Conservation (phyloP, 805 yeast genomes). For the Vanderwaltozyma yarrowii region DNA sequence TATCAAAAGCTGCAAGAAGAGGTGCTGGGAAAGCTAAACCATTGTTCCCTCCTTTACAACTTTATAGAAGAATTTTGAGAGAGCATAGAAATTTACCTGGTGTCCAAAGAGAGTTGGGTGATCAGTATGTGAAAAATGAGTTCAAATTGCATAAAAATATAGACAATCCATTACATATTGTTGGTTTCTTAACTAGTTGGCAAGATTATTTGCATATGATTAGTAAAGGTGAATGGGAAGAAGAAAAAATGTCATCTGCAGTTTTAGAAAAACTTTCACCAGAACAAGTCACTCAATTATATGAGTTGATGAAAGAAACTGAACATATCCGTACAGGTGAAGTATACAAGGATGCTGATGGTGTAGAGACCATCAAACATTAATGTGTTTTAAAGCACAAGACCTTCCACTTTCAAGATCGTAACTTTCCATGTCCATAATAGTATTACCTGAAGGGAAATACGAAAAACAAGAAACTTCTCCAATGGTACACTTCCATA, state of each 20-base stretch:
- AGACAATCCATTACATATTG: conserved; percentile 87
- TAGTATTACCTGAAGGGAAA: too few species aligned
- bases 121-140: conserved; percentile 80
- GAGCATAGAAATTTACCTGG: conserved; percentile 65
- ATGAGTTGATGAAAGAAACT: conserved; percentile 72
- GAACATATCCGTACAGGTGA: conserved; percentile 5
- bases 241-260: conserved; percentile 47
- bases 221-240: conserved; percentile 53
- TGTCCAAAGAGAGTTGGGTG: conserved; percentile 72
- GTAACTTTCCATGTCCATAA: background rate
- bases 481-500: too few species aligned
- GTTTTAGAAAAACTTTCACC: conserved; percentile 78
- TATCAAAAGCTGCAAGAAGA: conserved; percentile 7
- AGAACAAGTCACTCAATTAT: conserved; percentile 77
- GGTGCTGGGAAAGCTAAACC: conserved; percentile 23
- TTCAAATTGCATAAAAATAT: conserved; percentile 72
- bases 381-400: too few species aligned
- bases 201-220: conserved; percentile 66
- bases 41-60: conserved; percentile 68
- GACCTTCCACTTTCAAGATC: too few species aligned
- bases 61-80: conserved; percentile 72
- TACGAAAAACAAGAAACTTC: too few species aligned
- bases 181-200: conserved; percentile 92
- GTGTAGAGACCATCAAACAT: background rate
- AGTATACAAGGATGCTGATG: background rate